phyloP scores from a whole-genome alignment of 1,139 yeast genomes.

The Candida sojae region DNA sequence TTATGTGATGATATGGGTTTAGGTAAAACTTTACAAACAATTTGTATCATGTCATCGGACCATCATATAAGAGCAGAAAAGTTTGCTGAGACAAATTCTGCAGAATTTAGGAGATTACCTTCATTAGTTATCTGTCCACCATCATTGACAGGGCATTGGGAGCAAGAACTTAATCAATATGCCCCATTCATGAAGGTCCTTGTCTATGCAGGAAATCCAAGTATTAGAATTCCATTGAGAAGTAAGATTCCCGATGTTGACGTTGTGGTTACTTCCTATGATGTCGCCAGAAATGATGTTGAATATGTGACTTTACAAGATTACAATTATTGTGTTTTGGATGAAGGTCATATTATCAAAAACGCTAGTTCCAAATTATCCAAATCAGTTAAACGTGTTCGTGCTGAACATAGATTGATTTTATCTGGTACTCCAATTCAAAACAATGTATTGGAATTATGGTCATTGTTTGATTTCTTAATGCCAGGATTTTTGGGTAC shows the following conservation, averaged over 20 bases:
- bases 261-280: constrained; percentile 92
- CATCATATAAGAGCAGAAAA: constrained; percentile 83
- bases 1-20: constrained; percentile 99
- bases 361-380: constrained; percentile 88
- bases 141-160: constrained; percentile 98
- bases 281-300: constrained; percentile 91
- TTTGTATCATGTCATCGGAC: constrained; percentile 95
- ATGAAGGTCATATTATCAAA: constrained; percentile 97
- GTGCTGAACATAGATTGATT: constrained; percentile 87
- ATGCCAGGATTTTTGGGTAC: constrained; percentile 99
- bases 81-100: constrained; percentile 56
- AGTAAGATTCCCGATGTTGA: constrained; percentile 60
- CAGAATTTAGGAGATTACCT: constrained; percentile 77
- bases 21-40: constrained; percentile 95
- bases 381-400: constrained; percentile 77
- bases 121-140: constrained; percentile 94
- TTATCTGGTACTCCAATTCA: constrained; percentile 98
- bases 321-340: constrained; percentile 93
- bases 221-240: constrained; percentile 62
- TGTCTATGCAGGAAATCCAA: constrained; percentile 92
- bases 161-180: constrained; percentile 87
- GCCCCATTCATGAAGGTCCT: constrained; percentile 84
- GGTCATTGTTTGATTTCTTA: constrained; percentile 96
- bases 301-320: constrained; percentile 60
- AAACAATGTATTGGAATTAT: constrained; percentile 90